Base-by-base conservation (phyloP, 75 land plant species). In the Selaginella tamariscina region DNA sequence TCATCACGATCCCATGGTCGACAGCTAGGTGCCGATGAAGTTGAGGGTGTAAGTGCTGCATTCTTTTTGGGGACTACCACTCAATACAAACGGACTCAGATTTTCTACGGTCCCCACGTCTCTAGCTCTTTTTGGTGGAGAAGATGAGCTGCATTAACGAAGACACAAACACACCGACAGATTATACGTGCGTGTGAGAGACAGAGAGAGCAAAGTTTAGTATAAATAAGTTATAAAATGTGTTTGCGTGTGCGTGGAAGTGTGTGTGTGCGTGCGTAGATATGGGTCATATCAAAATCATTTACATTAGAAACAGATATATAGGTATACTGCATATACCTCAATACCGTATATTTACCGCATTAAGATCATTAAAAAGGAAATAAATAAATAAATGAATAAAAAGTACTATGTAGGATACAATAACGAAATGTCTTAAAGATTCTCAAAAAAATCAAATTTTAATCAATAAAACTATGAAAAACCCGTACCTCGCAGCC, bases 1-100 rank as follows among this genome's bases (percentile, higher is more conserved):
- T 39, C 49, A 5, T 39, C 49, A 5, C 49, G 49, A 39, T 39
- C 49, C 49, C 49, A 39, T 39, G 49, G 49, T 15, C 49, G 49
- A 15, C 49, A 39, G 0, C 49, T 21, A 15, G 80, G 83, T 24
- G 82, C 71, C 64, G 82, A 71, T 66, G 82, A 65, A 64, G 30
- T 1, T 29, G 49, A 39, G 11, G 49, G 11, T 39, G 15, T 39
- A 5, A 5, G 11, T 39, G 11, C 49, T 5, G 49, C 49, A 39
- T 39, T 39, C 49, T 39, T 39, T 15, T 39, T 15, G 11, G 49
- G 49, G 63, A 55, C 26, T 44, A 56, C 66, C 32, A 30, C 33
- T 11, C 66, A 56, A 33, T 56, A 33, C 22, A 65, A 65, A 27
- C 59, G 71, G 32, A 44, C 39, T 27, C 54, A 33, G 64, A 65